Evolutionary conservation across 2,329 filamentous ascomycete genomes (phyloP).

Genomic region (Trichoderma guizhouense): DNA sequence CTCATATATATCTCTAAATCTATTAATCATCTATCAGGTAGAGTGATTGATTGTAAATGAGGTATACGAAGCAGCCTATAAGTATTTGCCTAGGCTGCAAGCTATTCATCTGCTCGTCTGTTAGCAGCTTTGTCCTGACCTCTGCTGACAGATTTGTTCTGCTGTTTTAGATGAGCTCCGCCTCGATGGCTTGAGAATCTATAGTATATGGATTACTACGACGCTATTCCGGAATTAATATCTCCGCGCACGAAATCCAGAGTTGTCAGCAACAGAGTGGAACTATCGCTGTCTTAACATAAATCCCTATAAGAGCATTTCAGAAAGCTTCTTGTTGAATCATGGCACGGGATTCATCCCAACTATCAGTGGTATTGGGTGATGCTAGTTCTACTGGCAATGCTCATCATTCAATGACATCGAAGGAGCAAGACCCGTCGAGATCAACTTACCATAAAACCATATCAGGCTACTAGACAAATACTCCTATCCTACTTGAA

Average conservation of each 20-base stretch:
- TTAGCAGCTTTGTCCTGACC: background rate
- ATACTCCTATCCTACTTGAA: too few relatives aligned
- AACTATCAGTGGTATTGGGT: background rate
- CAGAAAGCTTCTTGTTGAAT: background rate
- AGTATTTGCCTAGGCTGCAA: background rate
- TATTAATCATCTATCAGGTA: background rate
- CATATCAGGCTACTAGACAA: background rate
- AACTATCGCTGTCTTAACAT: background rate
- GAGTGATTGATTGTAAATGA: background rate
- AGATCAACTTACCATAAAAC: background rate
- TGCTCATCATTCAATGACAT: background rate
- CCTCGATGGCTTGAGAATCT: background rate
- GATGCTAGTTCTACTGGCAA: background rate
- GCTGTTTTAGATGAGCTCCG: background rate
- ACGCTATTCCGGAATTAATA: background rate
- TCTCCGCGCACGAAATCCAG: background rate
- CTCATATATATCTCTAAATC: background rate
- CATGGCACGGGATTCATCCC: background rate
- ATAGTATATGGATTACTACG: background rate
- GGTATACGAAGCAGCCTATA: background rate
- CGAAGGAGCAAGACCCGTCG: background rate
- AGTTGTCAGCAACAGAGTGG: background rate
- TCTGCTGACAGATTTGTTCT: background rate
- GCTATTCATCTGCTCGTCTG: background rate
- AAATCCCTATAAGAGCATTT: background rate